Conservation (phyloP, 2,329 filamentous ascomycete species). For the Atkinsonella hypoxylon region DNA sequence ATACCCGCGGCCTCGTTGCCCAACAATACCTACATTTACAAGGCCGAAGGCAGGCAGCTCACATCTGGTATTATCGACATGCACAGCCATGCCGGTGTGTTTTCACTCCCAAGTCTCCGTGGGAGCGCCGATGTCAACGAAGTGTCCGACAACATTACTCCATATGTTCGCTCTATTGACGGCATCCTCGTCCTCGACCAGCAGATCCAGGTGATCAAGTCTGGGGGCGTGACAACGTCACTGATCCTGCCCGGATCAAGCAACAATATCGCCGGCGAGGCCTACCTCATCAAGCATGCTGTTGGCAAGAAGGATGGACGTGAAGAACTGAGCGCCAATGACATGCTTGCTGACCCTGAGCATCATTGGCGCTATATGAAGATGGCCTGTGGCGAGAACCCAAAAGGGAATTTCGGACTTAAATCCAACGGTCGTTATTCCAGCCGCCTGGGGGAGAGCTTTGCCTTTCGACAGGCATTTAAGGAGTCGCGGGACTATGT, state of each 20-base stretch:
- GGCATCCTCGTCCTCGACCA: slow-evolving; percentile 50
- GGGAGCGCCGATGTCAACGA: slow-evolving; percentile 53
- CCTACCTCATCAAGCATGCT: slow-evolving; percentile 56
- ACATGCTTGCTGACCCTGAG: slow-evolving; percentile 56
- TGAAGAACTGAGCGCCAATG: slow-evolving; percentile 47
- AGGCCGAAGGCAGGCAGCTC: slow-evolving; percentile 48
- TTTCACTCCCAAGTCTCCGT: slow-evolving; percentile 39
- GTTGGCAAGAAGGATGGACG: slow-evolving; percentile 48
- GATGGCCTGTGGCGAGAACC: slow-evolving; percentile 64
- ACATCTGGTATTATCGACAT: slow-evolving; percentile 61
- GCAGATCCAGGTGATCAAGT: slow-evolving; percentile 58
- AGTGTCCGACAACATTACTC: slow-evolving; percentile 50
- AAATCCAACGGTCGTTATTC: slow-evolving; percentile 32
- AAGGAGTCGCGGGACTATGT: slow-evolving; percentile 47
- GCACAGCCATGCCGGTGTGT: slow-evolving; percentile 55
- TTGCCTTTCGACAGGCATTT: slow-evolving; percentile 56
- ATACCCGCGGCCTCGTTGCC: slow-evolving; percentile 33
- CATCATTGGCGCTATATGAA: slow-evolving; percentile 60
- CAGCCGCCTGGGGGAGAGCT: slow-evolving; percentile 56
- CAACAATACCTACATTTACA: slow-evolving; percentile 36
- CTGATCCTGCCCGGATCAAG: slow-evolving; percentile 55
- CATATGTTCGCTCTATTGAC: slow-evolving; percentile 56
- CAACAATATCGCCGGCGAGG: slow-evolving; percentile 65
- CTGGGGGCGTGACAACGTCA: slow-evolving; percentile 59
- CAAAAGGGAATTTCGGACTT: slow-evolving; percentile 45